phyloP scores from a whole-genome alignment of 768 basidiomycete species.

The Imleria badia region DNA sequence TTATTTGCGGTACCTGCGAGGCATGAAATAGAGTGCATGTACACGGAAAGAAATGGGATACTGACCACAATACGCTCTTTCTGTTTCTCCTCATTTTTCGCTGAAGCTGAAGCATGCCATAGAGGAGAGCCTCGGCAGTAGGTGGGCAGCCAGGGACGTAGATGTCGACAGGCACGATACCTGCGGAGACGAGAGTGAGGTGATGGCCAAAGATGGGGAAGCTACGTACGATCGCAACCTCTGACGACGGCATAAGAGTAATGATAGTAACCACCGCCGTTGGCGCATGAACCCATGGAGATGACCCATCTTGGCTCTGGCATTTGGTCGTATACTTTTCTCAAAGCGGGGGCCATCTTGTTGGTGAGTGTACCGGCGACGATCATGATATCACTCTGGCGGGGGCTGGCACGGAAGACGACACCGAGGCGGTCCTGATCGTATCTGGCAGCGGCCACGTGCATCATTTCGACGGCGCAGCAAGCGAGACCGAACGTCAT shows the following conservation, averaged over 20 bases:
- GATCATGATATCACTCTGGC: constrained; percentile 98
- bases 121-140: constrained; percentile 95
- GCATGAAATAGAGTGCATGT: background rate
- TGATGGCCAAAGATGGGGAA: constrained; percentile 1
- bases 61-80: constrained; percentile 84
- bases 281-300: constrained; percentile 99
- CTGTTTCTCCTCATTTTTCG: constrained; percentile 92
- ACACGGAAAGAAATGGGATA: background rate
- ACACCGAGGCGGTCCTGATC: constrained; percentile 98
- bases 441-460: constrained; percentile 98
- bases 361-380: constrained; percentile 98
- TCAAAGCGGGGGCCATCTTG: constrained; percentile 98
- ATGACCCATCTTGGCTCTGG: constrained; percentile 99
- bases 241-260: constrained; percentile 99
- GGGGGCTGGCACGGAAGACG: constrained; percentile 98
- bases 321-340: constrained; percentile 99
- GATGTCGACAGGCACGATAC: constrained; percentile 97
- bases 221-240: constrained; percentile 86
- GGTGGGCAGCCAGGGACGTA: constrained; percentile 96
- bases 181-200: constrained; percentile 37
- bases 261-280: constrained; percentile 96
- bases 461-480: constrained; percentile 99
- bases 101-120: constrained; percentile 95
- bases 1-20: constrained; percentile 30
- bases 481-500: constrained; percentile 99